These are phyloP conservation scores for Echria macrotheca DNA, from an alignment of 495 filamentous ascomycete species.

Conservation along the genomic window DNA sequence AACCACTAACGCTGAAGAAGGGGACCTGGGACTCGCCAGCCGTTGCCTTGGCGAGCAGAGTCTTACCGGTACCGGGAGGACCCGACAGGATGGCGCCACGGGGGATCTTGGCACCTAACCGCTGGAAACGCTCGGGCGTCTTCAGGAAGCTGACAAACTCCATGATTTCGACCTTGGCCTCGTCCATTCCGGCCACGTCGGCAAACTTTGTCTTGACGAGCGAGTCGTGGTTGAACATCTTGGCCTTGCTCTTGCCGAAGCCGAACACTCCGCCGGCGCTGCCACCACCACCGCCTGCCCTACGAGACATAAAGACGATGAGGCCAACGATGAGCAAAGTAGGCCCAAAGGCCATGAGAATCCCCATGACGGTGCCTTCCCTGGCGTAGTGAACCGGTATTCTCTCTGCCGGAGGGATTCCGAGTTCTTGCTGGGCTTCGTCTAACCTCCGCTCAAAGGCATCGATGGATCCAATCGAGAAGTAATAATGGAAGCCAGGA, in stretches of 20 bases:
- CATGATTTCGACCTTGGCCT: conserved; percentile 98
- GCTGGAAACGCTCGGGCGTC: conserved; percentile 82
- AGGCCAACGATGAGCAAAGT: conserved; percentile 79
- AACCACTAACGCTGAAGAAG: conserved; percentile 97
- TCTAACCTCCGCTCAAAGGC: conserved; percentile 85
- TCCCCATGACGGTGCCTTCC: conserved; percentile 59
- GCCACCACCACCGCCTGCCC: conserved; percentile 53
- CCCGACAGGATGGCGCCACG: conserved; percentile 94
- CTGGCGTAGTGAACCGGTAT: conserved; percentile 87
- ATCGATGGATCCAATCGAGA: conserved; percentile 91
- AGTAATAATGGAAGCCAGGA: conserved; percentile 77
- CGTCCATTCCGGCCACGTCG: conserved; percentile 97
- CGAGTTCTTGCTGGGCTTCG: conserved; percentile 77
- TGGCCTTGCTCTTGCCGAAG: conserved; percentile 90
- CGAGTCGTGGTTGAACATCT: conserved; percentile 94
- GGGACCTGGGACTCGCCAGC: conserved; percentile 96
- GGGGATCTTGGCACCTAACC: conserved; percentile 93
- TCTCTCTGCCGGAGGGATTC: conserved; percentile 74
- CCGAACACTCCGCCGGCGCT: conserved; percentile 82
- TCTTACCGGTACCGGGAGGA: conserved; percentile 97
- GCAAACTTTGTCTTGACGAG: conserved; percentile 94
- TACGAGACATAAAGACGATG: conserved; percentile 65
- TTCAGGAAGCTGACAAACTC: conserved; percentile 97
- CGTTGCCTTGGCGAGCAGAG: conserved; percentile 91
- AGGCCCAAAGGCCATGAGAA: conserved; percentile 76